Evolutionary conservation across 2,329 filamentous ascomycete genomes (phyloP), one percentile per base, ranked within the genome.

Genomic region (Dothideomycetes sp.): DNA sequence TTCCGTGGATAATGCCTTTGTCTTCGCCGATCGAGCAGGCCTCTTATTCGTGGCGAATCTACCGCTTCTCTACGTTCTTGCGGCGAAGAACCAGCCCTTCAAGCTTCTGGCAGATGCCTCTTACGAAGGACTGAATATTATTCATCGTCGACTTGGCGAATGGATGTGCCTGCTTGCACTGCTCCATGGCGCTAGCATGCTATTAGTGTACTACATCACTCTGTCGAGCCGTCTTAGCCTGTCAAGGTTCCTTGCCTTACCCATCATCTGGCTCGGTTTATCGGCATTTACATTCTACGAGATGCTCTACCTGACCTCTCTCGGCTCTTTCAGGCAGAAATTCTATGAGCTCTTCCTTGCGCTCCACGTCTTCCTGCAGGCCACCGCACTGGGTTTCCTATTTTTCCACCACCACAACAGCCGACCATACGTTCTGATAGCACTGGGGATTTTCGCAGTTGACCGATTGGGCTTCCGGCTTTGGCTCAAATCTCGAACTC

Each of bases 41-140:
- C 63, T 71, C 29, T 52, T 78, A 3, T 71, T 73, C 49, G 63
- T 64, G 12, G 62, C 64, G 9, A 73, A 73, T 42, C 56, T 74
- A 1, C 69, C 70, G 3, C 56, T 71, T 27, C 63, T 82, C 3
- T 82, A 82, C 53, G 61, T 82, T 4, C 64, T 82, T 3, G 70
- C 74, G 2, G 78, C 79, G 22, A 83, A 82, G 55, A 82, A 77
- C 45, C 77, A 80, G 47, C 78, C 78, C 0, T 53, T 82, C 23
- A 72, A 73, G 44, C 49, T 66, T 2, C 60, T 82, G 13, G 80
- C 77, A 0, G 76, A 78, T 4, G 70, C 71, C 47, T 80, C 76
- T 0, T 82, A 82, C 51, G 78, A 82, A 56, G 69, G 73, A 4
- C 62, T 82, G 29, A 80, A 82, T 53, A 71, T 82, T 32, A 70